phyloP scores from a whole-genome alignment of 257 asterid genomes.

The Striga asiatica region DNA sequence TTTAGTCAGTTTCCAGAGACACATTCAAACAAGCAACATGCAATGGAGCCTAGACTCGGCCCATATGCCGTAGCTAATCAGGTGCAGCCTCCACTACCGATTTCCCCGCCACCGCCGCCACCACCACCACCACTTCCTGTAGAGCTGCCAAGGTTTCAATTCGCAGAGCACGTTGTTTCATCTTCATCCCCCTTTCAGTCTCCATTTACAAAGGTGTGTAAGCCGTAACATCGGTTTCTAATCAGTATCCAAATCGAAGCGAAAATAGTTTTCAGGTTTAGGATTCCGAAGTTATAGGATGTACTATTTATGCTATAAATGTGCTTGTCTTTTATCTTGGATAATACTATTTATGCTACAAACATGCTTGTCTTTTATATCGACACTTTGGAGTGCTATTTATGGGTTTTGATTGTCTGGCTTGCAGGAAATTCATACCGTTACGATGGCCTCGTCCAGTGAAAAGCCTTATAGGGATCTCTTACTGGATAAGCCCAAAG shows the following conservation, averaged over 20 bases:
- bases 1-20: slow-evolving; percentile 20
- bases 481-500: slow-evolving; percentile 40
- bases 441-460: slow-evolving; percentile 30
- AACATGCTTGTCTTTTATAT: not conserved
- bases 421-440: slow-evolving; percentile 36
- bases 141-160: slow-evolving; percentile 34
- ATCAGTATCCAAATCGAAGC: slow-evolving; percentile 28
- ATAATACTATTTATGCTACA: not conserved
- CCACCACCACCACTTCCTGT: slow-evolving; percentile 67
- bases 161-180: slow-evolving; percentile 26
- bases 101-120: slow-evolving; percentile 71
- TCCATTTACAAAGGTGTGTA: slow-evolving; percentile 33
- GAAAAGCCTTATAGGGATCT: slow-evolving; percentile 30
- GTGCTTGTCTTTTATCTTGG: not conserved
- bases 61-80: slow-evolving; percentile 19
- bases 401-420: slow-evolving; percentile 12
- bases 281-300: not conserved
- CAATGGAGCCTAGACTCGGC: slow-evolving; percentile 23
- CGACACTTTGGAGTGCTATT: not conserved
- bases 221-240: slow-evolving; percentile 17
- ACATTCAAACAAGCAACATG: slow-evolving; percentile 18
- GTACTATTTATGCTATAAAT: not conserved
- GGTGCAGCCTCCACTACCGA: slow-evolving; percentile 65
- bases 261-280: slow-evolving; percentile 41
- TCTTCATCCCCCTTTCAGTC: slow-evolving; percentile 32